Base-by-base conservation (phyloP, 768 basidiomycete species). In the Cyclocybe cylindracea region DNA sequence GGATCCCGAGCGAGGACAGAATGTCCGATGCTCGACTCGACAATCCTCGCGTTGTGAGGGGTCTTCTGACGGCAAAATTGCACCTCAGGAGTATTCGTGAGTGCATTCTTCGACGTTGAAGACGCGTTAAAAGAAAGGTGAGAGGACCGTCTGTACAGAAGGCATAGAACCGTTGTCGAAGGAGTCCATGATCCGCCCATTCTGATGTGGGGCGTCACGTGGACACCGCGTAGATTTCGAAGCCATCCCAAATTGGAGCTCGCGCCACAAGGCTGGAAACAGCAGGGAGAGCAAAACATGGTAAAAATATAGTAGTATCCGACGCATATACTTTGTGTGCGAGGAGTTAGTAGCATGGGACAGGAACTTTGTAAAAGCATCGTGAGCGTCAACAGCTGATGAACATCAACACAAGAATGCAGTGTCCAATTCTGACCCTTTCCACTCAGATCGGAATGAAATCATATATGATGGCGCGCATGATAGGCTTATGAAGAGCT, bases 11-110 rank as follows among this genome's bases (percentile, higher is more conserved):
- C 1, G 85, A 75, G 35, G 78, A 74, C 56, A 94, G 77, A 48
- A 94, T 72, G 40, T 70, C 69, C 6, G 91, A 82, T 2, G 89
- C 91, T 56, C 91, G 78, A 50, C 75, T 78, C 6, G 91, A 94
- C 64, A 91, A 66, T 36, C 67, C 61, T 56, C 86, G 83, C 52
- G 73, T 55, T 24, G 24, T 24, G 39, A 70, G 42, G 39, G 54
- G 60, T 36, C 63, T 58, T 24, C 53, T 47, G 34, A 48, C 50
- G 33, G 45, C 37, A 3, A 57, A 32, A 14, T 39, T 46, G 32
- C 48, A 53, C 32, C 46, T 60, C 34, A 56, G n/a, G 13, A 59
- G 29, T 55, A 62, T 60, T 36, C 13, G 29, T 32, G 19, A 18
- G 38, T 44, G 33, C 13, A 19, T 16, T 45, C 34, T 16, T 16